phyloP scores from a whole-genome alignment of 768 basidiomycete genomes.

The Hypholoma sublateritium region DNA sequence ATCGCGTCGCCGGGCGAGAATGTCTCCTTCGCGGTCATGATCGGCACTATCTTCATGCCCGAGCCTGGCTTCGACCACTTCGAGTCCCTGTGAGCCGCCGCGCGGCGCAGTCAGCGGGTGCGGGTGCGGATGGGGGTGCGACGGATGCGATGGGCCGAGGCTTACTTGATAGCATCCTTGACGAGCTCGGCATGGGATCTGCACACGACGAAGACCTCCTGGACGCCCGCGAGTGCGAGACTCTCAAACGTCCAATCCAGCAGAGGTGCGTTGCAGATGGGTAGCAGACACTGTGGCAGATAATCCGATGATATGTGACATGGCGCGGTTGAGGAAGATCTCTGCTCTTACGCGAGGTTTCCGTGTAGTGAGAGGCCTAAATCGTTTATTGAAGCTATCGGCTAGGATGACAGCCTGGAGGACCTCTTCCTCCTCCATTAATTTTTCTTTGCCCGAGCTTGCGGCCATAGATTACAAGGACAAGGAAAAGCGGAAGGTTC shows the following conservation, averaged over 20 bases:
- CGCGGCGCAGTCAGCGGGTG: slow-evolving; percentile 8
- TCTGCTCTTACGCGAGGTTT: slow-evolving; percentile 73
- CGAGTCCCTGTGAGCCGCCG: slow-evolving; percentile 52
- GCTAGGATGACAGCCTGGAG: slow-evolving; percentile 95
- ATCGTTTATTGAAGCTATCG: slow-evolving; percentile 94
- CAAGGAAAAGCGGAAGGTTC: slow-evolving; percentile 4
- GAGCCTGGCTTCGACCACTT: slow-evolving; percentile 83
- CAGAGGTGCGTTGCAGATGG: slow-evolving; percentile 90
- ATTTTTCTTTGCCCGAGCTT: slow-evolving; percentile 46
- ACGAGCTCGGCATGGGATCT: slow-evolving; percentile 88
- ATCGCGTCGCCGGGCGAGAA: slow-evolving; percentile 90
- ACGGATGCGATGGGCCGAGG: slow-evolving; percentile 6
- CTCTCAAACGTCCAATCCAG: slow-evolving; percentile 97
- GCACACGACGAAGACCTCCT: slow-evolving; percentile 95
- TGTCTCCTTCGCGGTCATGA: slow-evolving; percentile 83
- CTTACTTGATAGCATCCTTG: slow-evolving; percentile 81
- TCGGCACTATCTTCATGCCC: slow-evolving; percentile 80
- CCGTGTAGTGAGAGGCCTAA: slow-evolving; percentile 84
- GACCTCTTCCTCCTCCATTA: slow-evolving; percentile 77
- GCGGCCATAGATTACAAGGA: slow-evolving; percentile 53
- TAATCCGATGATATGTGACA: slow-evolving; percentile 10
- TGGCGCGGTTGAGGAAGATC: slow-evolving; percentile 11
- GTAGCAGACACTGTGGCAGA: slow-evolving; percentile 73
- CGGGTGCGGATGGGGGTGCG: neutral
- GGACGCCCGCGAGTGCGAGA: slow-evolving; percentile 90